Evolutionary conservation across 176 grass and related monocot genomes (phyloP).

Genomic region (Ensete ventricosum): DNA sequence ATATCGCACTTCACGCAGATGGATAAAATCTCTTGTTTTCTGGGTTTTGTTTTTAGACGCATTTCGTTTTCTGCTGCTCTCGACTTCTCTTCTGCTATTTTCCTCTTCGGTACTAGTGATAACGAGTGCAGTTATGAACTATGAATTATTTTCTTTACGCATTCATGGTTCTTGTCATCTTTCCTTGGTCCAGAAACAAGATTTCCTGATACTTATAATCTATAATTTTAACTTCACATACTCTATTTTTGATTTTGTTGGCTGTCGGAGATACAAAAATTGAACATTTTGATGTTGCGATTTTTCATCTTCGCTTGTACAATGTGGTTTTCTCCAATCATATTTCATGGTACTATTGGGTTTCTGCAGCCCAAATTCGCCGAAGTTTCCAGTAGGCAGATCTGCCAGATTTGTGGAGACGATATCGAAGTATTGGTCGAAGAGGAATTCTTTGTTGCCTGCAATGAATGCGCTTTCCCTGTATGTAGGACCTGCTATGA

Average conservation of each 20-base stretch:
- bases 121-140: not conserved
- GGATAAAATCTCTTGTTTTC: not conserved
- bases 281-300: no score
- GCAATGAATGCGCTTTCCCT: conserved; percentile 45
- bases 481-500: conserved; percentile 37
- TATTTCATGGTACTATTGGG: not conserved
- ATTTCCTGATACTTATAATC: not conserved
- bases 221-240: not conserved
- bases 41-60: not conserved
- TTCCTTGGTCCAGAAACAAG: not conserved
- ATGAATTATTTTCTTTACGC: not conserved
- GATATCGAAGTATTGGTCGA: conserved; percentile 22
- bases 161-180: not conserved
- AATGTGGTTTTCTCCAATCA: not conserved
- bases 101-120: not conserved
- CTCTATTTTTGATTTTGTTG: not conserved
- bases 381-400: conserved; percentile 17
- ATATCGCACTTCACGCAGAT: not conserved
- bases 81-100: not conserved
- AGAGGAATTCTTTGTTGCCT: conserved; percentile 35
- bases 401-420: conserved; percentile 39
- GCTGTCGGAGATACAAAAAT: not conserved
- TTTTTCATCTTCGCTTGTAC: not conserved
- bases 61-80: not conserved
- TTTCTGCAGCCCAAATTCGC: conserved; percentile 23